phyloP scores from a whole-genome alignment of 306 rosid genomes.

The Herpetospermum pedunculosum region DNA sequence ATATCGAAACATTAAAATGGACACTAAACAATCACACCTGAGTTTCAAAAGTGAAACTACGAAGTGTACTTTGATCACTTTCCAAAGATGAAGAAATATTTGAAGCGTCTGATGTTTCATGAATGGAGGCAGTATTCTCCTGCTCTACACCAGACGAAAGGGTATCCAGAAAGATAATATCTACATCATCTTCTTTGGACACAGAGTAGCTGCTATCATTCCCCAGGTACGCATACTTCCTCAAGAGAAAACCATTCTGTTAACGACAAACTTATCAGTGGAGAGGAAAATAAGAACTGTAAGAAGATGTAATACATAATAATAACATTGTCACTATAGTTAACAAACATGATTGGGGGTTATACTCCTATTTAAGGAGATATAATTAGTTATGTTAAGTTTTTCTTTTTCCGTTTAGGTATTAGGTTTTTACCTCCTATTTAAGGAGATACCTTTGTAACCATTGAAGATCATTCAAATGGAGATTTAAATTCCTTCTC shows the following conservation, averaged over 20 bases:
- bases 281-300: not conserved
- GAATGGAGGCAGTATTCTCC: slow-evolving; percentile 25
- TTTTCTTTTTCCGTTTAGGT: too few relatives aligned
- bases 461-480: too few relatives aligned
- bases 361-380: too few relatives aligned
- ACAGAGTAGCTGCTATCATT: slow-evolving; percentile 88
- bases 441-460: too few relatives aligned
- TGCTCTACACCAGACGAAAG: slow-evolving; percentile 34
- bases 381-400: too few relatives aligned
- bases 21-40: slow-evolving; percentile 42
- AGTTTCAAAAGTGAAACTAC: slow-evolving; percentile 87
- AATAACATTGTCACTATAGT: too few relatives aligned
- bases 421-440: too few relatives aligned
- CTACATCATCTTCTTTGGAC: slow-evolving; percentile 74
- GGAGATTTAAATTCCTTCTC: too few relatives aligned
- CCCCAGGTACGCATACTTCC: slow-evolving; percentile 64
- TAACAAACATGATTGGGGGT: too few relatives aligned
- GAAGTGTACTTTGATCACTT: slow-evolving; percentile 35
- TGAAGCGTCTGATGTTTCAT: slow-evolving; percentile 30
- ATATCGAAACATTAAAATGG: not conserved
- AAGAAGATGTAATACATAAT: not conserved
- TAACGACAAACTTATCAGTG: not conserved
- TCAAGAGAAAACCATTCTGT: slow-evolving; percentile 82
- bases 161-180: slow-evolving; percentile 38
- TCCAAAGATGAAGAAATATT: slow-evolving; percentile 21